A percentile compares a stretch with the other conserved stretches of the same genome.
Conservation (phyloP, 257 asterid genomes). For the Solanum lycopersicoides region DNA sequence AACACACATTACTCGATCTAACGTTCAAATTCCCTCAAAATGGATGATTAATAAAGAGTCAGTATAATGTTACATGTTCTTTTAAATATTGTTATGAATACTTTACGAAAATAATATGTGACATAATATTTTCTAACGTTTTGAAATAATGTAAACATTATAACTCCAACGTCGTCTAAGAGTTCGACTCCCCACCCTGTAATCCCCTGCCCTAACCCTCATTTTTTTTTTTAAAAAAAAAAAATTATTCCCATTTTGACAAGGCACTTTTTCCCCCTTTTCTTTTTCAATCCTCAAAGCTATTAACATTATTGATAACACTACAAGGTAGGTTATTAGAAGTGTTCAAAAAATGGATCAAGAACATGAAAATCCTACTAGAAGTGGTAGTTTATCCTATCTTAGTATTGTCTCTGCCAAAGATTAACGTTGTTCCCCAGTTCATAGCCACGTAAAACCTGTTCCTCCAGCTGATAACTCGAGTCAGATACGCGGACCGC, state of each 20-base stretch:
- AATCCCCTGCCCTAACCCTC: not conserved
- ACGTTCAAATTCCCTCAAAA: not conserved
- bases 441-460: constrained; percentile 73
- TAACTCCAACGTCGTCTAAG: too few species aligned
- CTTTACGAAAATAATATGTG: not conserved
- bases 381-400: constrained; percentile 19
- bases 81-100: not conserved
- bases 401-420: constrained; percentile 79
- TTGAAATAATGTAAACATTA: not conserved
- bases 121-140: not conserved
- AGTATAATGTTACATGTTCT: not conserved
- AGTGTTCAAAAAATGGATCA: not conserved
- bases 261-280: not conserved
- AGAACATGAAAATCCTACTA: not conserved
- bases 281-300: not conserved
- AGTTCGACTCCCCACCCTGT: too few species aligned
- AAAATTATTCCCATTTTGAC: not conserved
- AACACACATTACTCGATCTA: not conserved
- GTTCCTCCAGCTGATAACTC: constrained; percentile 91
- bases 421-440: constrained; percentile 83
- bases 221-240: too few species aligned
- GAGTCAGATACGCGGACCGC: constrained; percentile 84
- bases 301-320: not conserved
- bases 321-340: not conserved
- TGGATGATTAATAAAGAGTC: not conserved